Evolutionary conservation across 73 alveolate genomes (phyloP), one percentile per base, ranked within the genome.

Genomic region (Blepharisma japonicum): DNA sequence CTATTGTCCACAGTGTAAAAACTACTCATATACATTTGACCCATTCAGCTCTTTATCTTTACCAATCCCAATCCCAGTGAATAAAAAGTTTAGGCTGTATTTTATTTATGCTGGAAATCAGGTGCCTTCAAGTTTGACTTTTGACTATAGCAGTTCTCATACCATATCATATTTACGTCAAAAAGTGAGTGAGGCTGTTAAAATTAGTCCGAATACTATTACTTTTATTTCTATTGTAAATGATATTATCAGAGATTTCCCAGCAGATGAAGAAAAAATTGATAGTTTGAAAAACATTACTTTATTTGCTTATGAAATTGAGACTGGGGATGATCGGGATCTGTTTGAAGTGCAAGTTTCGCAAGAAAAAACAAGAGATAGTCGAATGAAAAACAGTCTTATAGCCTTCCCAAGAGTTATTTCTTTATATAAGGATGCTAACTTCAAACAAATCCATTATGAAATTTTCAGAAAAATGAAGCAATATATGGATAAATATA

Each of bases 1-100:
- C 6, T 70, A 76, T 71, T 97, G 99, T 86, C 96, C 98, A 39
- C 71, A 84, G 7, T 97, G 99, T 74, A 71, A 77, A 3, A 90
- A 81, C 55, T 78, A 88, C 32, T 92, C 98, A 6, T 84, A 88
- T 11, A 89, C 98, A 6, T 97, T 94, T 88, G 99, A 97, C 77
- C 97, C 99, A 25, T 97, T 83, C 88, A 81, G 86, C 89, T 82
- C 89, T 78, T 56, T 95, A 38, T 90, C 98, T n/a, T 85, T 95
- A 68, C 98, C 98, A 51, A 90, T 97, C 54, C 99, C 99, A 25
- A 61, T 11, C 21, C 21, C 50, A 61, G 77, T 11, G 53, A 21
- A 25, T 11, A 61, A 61, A 61, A 61, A n/a, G 21, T 9, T 1
- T 25, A 38, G n/a, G 2, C 21, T 61, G 14, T 61, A 53, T 61